Base-by-base conservation (phyloP, 768 basidiomycete species). In the Termitomyces sp. region DNA sequence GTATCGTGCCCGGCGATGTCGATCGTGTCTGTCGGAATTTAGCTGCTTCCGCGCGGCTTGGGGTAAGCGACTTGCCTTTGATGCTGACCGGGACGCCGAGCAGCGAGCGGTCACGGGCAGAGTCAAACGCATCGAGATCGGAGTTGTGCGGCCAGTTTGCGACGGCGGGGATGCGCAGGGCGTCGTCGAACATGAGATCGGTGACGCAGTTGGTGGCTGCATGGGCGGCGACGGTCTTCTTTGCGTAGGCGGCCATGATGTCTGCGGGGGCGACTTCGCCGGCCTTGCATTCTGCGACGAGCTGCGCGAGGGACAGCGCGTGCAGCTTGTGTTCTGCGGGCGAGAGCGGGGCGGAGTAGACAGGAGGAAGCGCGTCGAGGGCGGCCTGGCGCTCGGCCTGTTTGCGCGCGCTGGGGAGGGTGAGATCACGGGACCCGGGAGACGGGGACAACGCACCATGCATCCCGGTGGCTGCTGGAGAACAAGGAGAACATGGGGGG, bases 41-140 rank as follows among this genome's bases (percentile, higher is more conserved):
- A 36, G 52, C 39, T 54, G 45, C 56, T 34, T 24, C 18, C 20
- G 36, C 13, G 3, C 7, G 29, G 47, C 5, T 37, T 53, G 16
- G 51, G 51, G 60, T 64, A 64, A 46, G 58, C 47, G 55, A 64
- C 49, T 56, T 62, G 73, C 87, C 87, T 74, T 89, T 89, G 64
- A 89, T 72, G 49, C 84, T 85, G 20, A 89, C 74, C 16, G 88
- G 88, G 0, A 90, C 80, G 18, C 87, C 87, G 48, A 87, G 78
- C 7, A 89, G 74, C 12, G 83, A 79, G 20, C 75, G 75, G 57
- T 77, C 75, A 24, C 69, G 65, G 20, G 66, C 61, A 15, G 65
- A 66, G 54, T 77, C 79, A 39, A 63, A 65, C 49, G 51, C 53
- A 41, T 77, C 76, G 1, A 70, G 65, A 58, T 77, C 77, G 12